phyloP scores from a whole-genome alignment of 768 basidiomycete species.

The Amanita polypyramis region DNA sequence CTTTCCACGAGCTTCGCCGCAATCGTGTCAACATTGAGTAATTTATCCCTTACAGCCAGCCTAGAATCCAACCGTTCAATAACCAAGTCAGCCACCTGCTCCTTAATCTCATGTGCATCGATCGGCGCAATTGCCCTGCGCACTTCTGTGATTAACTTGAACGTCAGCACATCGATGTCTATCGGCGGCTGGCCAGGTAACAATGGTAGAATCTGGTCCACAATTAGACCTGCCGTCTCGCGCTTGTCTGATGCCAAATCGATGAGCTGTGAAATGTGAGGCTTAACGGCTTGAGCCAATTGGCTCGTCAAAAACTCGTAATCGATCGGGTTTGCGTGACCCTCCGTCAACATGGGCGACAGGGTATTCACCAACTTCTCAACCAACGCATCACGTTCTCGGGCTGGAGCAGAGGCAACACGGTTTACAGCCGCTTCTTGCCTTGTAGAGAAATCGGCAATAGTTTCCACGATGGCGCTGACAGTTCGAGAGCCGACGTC shows the following conservation, averaged over 20 bases:
- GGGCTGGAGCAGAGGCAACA: conserved; percentile 27
- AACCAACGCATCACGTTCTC: conserved; percentile 50
- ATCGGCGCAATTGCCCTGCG: conserved; percentile 63
- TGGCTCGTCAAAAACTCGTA: conserved; percentile 68
- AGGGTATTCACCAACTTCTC: conserved; percentile 50
- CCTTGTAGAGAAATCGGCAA: conserved; percentile 45
- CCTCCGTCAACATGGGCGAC: conserved; percentile 46
- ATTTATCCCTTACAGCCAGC: conserved; percentile 66
- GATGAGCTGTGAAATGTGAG: conserved; percentile 81
- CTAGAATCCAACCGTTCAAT: conserved; percentile 79
- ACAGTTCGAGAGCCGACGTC: conserved; percentile 47
- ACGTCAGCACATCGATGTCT: conserved; percentile 46
- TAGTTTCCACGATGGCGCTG: conserved; percentile 48
- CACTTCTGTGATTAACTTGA: conserved; percentile 58
- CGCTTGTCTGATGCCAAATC: conserved; percentile 84
- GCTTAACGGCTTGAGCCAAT: conserved; percentile 79
- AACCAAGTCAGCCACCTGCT: conserved; percentile 81
- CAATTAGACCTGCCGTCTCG: conserved; percentile 76
- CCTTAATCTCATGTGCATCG: conserved; percentile 81
- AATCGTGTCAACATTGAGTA: conserved; percentile 51
- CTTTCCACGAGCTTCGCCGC: conserved; percentile 45
- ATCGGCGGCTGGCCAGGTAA: conserved; percentile 33
- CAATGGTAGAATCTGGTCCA: conserved; percentile 60
- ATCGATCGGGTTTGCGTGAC: conserved; percentile 61
- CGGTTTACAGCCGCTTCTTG: conserved; percentile 38